Conservation (phyloP, 768 basidiomycete species). For the Leccinum incarnatum region DNA sequence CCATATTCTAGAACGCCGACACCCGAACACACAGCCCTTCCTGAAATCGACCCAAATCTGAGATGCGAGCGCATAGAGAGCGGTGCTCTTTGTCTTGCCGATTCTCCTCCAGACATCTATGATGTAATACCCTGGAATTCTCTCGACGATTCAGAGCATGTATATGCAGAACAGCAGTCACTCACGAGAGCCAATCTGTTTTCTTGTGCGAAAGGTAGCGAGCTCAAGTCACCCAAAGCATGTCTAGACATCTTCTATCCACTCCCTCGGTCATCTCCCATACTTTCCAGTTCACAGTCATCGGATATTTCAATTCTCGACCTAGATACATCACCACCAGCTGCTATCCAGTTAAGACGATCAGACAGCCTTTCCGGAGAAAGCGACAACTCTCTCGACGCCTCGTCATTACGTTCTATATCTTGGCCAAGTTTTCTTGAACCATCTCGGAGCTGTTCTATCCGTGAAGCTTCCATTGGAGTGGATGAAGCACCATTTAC, state of each 20-base stretch:
- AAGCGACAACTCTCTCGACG: background rate
- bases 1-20: background rate
- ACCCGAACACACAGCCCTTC: no score
- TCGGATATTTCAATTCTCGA: constrained; percentile 18
- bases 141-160: constrained; percentile 6
- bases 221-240: background rate
- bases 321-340: constrained; percentile 25
- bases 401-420: background rate
- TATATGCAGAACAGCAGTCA: background rate
- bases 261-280: constrained; percentile 26
- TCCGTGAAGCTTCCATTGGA: background rate
- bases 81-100: background rate
- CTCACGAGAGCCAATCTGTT: background rate
- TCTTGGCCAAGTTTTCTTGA: background rate
- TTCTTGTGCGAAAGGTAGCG: background rate
- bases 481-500: background rate
- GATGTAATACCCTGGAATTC: background rate
- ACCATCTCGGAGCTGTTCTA: background rate
- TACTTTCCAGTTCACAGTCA: constrained; percentile 12
- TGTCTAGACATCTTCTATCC: background rate
- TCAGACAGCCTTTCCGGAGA: background rate
- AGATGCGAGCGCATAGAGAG: background rate
- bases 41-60: background rate
- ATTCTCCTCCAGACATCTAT: background rate
- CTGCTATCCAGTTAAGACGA: background rate